Percentiles rank a stretch among this genome's conserved stretches.
Conservation (phyloP, 306 rosid species). For the Vigna angularis region DNA sequence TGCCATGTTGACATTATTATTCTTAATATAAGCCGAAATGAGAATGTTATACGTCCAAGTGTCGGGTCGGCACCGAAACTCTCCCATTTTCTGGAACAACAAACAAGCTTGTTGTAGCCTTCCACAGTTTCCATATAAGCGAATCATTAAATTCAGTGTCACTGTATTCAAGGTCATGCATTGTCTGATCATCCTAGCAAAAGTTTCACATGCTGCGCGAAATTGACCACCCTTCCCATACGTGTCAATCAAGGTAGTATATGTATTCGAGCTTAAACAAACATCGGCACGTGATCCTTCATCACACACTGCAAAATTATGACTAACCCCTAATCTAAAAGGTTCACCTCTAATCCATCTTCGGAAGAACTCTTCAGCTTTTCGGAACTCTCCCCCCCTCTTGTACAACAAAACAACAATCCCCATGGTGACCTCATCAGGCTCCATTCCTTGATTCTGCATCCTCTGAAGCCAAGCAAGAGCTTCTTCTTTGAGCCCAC, state of each 20-base stretch:
- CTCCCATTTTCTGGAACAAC: slow-evolving; percentile 75
- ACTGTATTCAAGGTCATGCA: slow-evolving; percentile 70
- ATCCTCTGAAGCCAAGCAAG: slow-evolving; percentile 75
- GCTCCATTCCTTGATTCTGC: slow-evolving; percentile 72
- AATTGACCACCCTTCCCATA: slow-evolving; percentile 78
- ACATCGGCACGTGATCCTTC: slow-evolving; percentile 37
- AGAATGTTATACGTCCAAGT: slow-evolving; percentile 82
- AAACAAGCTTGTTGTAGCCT: slow-evolving; percentile 57
- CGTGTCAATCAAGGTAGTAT: slow-evolving; percentile 73
- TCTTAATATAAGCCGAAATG: slow-evolving; percentile 63
- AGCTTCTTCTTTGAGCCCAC: slow-evolving; percentile 70
- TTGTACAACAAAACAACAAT: slow-evolving; percentile 78
- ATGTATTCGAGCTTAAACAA: slow-evolving; percentile 65
- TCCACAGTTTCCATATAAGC: slow-evolving; percentile 75
- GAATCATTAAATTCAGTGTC: slow-evolving; percentile 87
- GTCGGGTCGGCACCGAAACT: slow-evolving; percentile 65
- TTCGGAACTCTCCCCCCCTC: slow-evolving; percentile 65
- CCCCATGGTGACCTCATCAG: slow-evolving; percentile 86
- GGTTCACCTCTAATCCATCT: slow-evolving; percentile 60
- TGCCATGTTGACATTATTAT: slow-evolving; percentile 63
- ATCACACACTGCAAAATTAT: neutral
- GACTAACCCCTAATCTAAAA: slow-evolving; percentile 38
- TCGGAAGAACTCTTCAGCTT: slow-evolving; percentile 69
- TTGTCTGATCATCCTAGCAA: slow-evolving; percentile 71
- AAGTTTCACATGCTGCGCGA: slow-evolving; percentile 64